Evolutionary conservation across 495 filamentous ascomycete genomes (phyloP).

Genomic region (Talaromyces borbonicus): DNA sequence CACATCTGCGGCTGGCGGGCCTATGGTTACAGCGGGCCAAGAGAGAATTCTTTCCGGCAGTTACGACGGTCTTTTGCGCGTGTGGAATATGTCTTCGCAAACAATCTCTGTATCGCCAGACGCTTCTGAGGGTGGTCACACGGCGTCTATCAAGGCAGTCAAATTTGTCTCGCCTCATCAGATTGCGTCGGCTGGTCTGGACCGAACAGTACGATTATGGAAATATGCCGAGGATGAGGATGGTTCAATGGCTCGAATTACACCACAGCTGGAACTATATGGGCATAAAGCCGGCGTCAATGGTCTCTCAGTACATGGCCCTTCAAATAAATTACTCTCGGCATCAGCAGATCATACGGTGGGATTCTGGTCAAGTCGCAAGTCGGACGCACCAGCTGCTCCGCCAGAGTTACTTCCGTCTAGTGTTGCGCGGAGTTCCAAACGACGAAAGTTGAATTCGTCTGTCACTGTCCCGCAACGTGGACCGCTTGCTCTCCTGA

Average conservation of each 20-base stretch:
- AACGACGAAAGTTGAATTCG: constrained; percentile 67
- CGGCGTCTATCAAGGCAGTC: constrained; percentile 62
- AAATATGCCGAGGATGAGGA: constrained; percentile 62
- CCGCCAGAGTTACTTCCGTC: constrained; percentile 55
- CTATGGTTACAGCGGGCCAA: constrained; percentile 43
- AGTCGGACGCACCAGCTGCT: constrained; percentile 60
- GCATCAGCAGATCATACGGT: constrained; percentile 71
- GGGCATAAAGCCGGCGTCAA: constrained; percentile 72
- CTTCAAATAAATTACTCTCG: constrained; percentile 68
- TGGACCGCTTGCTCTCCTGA: constrained; percentile 66
- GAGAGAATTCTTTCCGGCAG: constrained; percentile 76
- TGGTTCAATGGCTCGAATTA: constrained; percentile 50
- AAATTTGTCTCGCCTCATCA: constrained; percentile 69
- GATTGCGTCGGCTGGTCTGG: constrained; percentile 71
- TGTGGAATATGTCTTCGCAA: constrained; percentile 84
- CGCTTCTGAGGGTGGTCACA: constrained; percentile 58
- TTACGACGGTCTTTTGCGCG: constrained; percentile 76
- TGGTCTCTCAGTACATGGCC: constrained; percentile 63
- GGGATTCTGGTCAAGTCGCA: constrained; percentile 74
- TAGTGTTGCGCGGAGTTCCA: constrained; percentile 45
- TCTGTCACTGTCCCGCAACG: constrained; percentile 57
- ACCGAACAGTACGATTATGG: constrained; percentile 79
- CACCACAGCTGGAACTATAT: constrained; percentile 73
- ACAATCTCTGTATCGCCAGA: constrained; percentile 59
- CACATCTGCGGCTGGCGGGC: constrained; percentile 50